A percentile compares a stretch with the other conserved stretches of the same genome.
Evolutionary conservation across 495 filamentous ascomycete genomes (phyloP).

Genomic region (Filosporella fistucella): DNA sequence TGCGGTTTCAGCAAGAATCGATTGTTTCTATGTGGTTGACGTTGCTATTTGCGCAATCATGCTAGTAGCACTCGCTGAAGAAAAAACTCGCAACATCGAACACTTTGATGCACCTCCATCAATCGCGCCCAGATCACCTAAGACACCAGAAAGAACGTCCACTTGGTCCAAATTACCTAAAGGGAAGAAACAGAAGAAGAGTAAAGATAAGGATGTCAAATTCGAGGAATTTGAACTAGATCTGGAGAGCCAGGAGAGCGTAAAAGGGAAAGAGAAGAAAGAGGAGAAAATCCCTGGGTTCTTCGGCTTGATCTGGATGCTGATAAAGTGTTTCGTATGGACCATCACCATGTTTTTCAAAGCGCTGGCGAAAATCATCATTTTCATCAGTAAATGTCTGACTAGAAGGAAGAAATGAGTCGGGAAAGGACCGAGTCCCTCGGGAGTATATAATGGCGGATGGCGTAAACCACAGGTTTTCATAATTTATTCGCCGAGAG

Average conservation of each 20-base stretch:
- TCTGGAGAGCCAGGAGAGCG: slow-evolving; percentile 46
- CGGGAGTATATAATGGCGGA: slow-evolving; percentile 1
- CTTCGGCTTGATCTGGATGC: slow-evolving; percentile 27
- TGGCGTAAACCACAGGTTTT: slow-evolving; percentile 4
- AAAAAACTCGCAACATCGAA: slow-evolving; percentile 39
- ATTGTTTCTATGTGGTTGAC: slow-evolving; percentile 71
- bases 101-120: slow-evolving; percentile 48
- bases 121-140: slow-evolving; percentile 9
- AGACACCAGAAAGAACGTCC: neutral
- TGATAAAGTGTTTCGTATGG: slow-evolving; percentile 25
- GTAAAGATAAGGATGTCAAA: slow-evolving; percentile 30
- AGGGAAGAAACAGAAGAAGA: slow-evolving; percentile 26
- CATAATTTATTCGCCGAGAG: too few species aligned
- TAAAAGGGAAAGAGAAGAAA: slow-evolving; percentile 31
- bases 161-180: neutral
- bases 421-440: too few species aligned
- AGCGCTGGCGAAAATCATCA: slow-evolving; percentile 15
- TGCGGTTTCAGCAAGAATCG: slow-evolving; percentile 40
- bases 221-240: slow-evolving; percentile 53
- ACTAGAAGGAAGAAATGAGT: slow-evolving; percentile 11
- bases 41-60: slow-evolving; percentile 64
- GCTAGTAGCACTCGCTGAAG: slow-evolving; percentile 62
- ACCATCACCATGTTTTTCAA: slow-evolving; percentile 14
- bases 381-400: slow-evolving; percentile 15
- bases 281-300: slow-evolving; percentile 23